phyloP scores from a whole-genome alignment of 1,284 basidiomycete genomes.

The Malassezia nana region DNA sequence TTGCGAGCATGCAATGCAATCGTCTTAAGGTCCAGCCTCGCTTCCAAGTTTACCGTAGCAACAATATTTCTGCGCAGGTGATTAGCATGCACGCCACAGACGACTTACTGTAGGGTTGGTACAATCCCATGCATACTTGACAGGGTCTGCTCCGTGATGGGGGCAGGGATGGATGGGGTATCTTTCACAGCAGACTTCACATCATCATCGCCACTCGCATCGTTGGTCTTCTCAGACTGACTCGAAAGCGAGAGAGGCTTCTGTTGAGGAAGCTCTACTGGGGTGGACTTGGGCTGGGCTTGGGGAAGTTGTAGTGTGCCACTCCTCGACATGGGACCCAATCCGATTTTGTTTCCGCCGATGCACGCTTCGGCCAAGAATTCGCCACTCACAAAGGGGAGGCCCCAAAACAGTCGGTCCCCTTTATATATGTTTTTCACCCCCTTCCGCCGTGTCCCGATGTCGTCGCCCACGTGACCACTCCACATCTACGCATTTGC shows the following conservation, averaged over 20 bases:
- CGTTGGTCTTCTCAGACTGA: not conserved
- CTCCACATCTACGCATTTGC: slow-evolving; percentile 1
- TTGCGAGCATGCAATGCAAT: slow-evolving; percentile 96
- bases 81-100: not conserved
- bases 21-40: slow-evolving; percentile 91
- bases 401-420: not conserved
- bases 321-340: slow-evolving; percentile 9
- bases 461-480: slow-evolving; percentile 3
- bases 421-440: slow-evolving; percentile 17
- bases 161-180: slow-evolving; percentile 10
- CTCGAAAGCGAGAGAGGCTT: slow-evolving; percentile 11
- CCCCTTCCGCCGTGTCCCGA: slow-evolving; percentile 7
- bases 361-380: not conserved
- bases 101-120: slow-evolving; percentile 49
- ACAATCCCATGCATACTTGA: slow-evolving; percentile 49
- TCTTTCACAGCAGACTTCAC: slow-evolving; percentile 10
- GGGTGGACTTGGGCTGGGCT: slow-evolving; percentile 7
- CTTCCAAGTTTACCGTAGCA: slow-evolving; percentile 96
- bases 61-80: slow-evolving; percentile 69
- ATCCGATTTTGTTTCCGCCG: not conserved
- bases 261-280: slow-evolving; percentile 1
- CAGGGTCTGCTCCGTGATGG: slow-evolving; percentile 31
- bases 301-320: slow-evolving; percentile 17
- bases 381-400: not conserved
- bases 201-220: not conserved